These are phyloP conservation scores for Tuber aestivum DNA, from an alignment of 495 filamentous ascomycete genomes.

Conservation along the genomic window DNA sequence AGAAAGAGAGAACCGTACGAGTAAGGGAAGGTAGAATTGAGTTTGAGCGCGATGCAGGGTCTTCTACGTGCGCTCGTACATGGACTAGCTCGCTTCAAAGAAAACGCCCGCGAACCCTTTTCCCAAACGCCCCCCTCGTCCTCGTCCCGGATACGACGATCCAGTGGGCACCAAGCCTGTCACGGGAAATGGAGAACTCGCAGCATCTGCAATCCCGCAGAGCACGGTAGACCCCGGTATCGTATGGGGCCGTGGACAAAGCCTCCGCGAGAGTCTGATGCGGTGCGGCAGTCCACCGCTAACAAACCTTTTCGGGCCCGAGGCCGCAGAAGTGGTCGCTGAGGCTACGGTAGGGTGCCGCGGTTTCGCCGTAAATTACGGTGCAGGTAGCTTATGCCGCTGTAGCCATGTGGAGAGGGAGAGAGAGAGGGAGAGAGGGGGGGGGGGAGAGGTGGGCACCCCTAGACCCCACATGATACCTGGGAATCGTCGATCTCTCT, in stretches of 20 bases:
- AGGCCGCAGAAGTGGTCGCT: background rate
- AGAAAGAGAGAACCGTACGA: background rate
- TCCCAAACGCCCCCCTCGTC: too few relatives aligned
- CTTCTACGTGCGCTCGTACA: slow-evolving; percentile 1
- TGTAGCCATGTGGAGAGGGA: background rate
- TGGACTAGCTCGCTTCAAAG: background rate
- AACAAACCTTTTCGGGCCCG: background rate
- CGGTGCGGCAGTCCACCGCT: background rate
- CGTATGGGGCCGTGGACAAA: background rate
- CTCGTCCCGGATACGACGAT: background rate
- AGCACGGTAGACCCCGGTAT: background rate
- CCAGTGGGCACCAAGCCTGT: background rate
- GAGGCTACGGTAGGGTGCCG: background rate
- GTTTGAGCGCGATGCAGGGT: slow-evolving; percentile 3
- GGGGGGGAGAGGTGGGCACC: background rate
- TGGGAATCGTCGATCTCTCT: slow-evolving; percentile 39
- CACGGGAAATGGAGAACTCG: background rate
- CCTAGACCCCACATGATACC: slow-evolving; percentile 26
- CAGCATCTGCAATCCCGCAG: background rate
- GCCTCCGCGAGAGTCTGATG: background rate
- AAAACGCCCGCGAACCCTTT: background rate
- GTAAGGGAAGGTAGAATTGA: background rate
- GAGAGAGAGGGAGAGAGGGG: too few relatives aligned
- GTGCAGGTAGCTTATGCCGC: background rate
- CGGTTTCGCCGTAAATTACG: background rate